Base-by-base conservation (phyloP, 441 rosid genomes). In the Gossypium lobatum region DNA sequence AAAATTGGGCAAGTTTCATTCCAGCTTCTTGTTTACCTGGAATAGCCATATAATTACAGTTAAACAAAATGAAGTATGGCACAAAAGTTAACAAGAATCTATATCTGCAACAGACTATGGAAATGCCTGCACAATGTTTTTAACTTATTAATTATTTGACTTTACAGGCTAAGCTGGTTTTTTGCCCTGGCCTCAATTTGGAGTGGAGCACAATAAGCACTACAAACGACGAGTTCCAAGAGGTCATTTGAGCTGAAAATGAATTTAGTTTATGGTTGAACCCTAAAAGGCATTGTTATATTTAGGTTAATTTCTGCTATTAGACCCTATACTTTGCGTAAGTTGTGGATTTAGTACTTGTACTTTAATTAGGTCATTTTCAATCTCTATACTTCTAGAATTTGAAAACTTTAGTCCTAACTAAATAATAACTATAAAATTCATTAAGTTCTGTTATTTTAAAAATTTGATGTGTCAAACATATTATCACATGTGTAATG, bases 21-120 rank as follows among this genome's bases (percentile, higher is more conserved):
- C 86, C 93, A 21, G 84, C 84, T 78, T 86, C 65, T 61, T 61
- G 65, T 73, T 85, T 86, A 64, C 98, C 97, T 94, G 85, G 64
- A 80, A 42, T 75, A 69, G 34, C 21, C 31, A 64, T n/a, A 48
- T 20, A 37, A 31, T 54, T 31, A 34, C 25, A 17, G 48, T 39
- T 2, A 23, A 65, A 67, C 21, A 48, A 25, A 18, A 62, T 1
- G 46, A 62, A 62, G 1, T 34, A 34, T 34, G 23, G 21, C 42
- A 61, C 20, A 62, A 34, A 34, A 62, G 46, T 34, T 62, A 31
- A 16, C 21, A 31, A 54, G 14, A 48, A 48, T 18, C 18, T 18
- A 34, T 28, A 9, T 20, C 14, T 57, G 26, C 46, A 53, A 48
- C 16, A 66, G 7, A 4, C 16, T 52, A 16, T 7, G 20, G 18